phyloP scores from a whole-genome alignment of 768 basidiomycete species.

The Leccinellum luteum region DNA sequence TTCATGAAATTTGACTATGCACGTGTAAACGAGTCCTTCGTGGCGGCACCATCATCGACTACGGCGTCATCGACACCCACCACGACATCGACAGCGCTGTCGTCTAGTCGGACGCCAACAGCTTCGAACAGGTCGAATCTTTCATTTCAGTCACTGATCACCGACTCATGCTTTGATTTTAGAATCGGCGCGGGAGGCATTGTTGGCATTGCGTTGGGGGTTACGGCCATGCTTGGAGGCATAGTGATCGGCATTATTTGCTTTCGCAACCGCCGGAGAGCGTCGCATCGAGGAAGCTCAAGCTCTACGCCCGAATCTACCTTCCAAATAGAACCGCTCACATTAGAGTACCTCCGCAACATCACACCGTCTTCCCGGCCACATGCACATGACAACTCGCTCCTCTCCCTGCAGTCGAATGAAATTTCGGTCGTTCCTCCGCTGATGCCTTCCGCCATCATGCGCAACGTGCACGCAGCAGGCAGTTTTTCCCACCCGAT shows the following conservation, averaged over 20 bases:
- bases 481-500: background rate
- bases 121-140: slow-evolving; percentile 10
- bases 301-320: background rate
- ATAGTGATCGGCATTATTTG: slow-evolving; percentile 4
- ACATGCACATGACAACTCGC: background rate
- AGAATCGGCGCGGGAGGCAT: slow-evolving; percentile 12
- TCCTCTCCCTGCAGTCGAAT: background rate
- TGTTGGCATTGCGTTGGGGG: slow-evolving; percentile 12
- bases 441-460: slow-evolving; percentile 7
- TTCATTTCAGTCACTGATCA: background rate
- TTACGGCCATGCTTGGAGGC: background rate
- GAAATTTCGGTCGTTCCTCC: background rate
- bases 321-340: slow-evolving; percentile 5
- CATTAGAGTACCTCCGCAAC: background rate
- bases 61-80: slow-evolving; percentile 3
- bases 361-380: background rate
- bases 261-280: slow-evolving; percentile 5
- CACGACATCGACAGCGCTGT: slow-evolving; percentile 68
- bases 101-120: background rate
- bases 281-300: background rate
- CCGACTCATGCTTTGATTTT: slow-evolving; percentile 2
- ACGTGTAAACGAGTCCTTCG: slow-evolving; percentile 22
- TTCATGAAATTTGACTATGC: slow-evolving; percentile 31
- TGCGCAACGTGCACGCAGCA: slow-evolving; percentile 7
- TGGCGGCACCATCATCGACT: slow-evolving; percentile 2